Percentiles rank a stretch among this genome's conserved stretches.
phyloP scores from a whole-genome alignment of 2,329 filamentous ascomycete genomes.

The Sclerotiophoma versabilis region DNA sequence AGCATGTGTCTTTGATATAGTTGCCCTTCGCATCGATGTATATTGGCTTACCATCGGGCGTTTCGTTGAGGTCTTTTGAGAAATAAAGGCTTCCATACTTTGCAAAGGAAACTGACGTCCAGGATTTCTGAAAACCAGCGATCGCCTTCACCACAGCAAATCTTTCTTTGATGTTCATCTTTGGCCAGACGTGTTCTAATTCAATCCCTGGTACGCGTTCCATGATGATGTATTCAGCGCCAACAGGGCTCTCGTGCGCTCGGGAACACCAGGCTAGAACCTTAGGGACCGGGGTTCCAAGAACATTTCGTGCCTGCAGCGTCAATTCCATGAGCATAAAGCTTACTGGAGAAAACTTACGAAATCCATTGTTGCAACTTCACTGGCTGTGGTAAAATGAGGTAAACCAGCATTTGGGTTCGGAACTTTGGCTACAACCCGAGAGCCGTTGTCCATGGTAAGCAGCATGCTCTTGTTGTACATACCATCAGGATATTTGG shows the following conservation, averaged over 20 bases:
- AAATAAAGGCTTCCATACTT: conserved; percentile 41
- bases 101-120: conserved; percentile 40
- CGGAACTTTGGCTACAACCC: conserved; percentile 49
- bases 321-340: conserved; percentile 5
- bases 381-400: conserved; percentile 48
- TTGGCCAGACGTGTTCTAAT: conserved; percentile 40
- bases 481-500: conserved; percentile 44
- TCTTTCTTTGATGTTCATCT: conserved; percentile 33
- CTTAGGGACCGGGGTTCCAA: conserved; percentile 43
- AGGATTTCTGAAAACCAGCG: conserved; percentile 39
- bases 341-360: conserved; percentile 20
- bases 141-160: conserved; percentile 38
- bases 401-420: conserved; percentile 46
- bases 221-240: conserved; percentile 47
- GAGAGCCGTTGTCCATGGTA: conserved; percentile 45
- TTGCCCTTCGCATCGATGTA: conserved; percentile 16
- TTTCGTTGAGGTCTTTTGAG: conserved; percentile 35
- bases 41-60: neutral
- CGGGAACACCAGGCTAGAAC: conserved; percentile 45
- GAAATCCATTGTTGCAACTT: conserved; percentile 50
- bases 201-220: conserved; percentile 39
- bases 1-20: conserved; percentile 32
- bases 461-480: conserved; percentile 47
- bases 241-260: conserved; percentile 33
- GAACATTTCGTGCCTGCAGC: conserved; percentile 35